Base-by-base conservation (phyloP, 176 grass and related monocot genomes). In the Bonia amplexicaulis region DNA sequence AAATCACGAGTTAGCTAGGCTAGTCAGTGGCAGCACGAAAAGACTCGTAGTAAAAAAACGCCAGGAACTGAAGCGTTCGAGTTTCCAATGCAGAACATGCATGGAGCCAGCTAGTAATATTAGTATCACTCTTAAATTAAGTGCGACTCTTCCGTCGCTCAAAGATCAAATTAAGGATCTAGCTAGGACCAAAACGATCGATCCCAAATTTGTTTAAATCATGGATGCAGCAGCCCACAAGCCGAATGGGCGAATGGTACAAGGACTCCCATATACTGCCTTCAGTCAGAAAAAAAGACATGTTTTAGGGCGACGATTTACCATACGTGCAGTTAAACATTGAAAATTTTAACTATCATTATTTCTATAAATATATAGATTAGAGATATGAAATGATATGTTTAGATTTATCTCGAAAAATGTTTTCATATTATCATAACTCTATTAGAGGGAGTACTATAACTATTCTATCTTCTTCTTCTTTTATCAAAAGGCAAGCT, bases 81-180 rank as follows among this genome's bases (percentile, higher is more conserved):
- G 7, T 20, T 57, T 68, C 25, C 40, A 33, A 19, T 16, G 37
- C 6, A 51, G 54, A 66, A 12, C 9, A 29, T 53, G 51, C 51
- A 19, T 53, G 51, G 52, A 54, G 20, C 52, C 17, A 54, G 52
- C 52, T 2, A 20, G 17, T 0, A 7, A 17, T 8, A 2, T 47
- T 47, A 11, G 17, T 8, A 7, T 20, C 51, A 15, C 13, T 48
- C 46, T 49, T 15, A 14, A 49, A 49, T 49, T 49, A 60, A 76
- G 31, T 6, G 19, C 37, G 73, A 10, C 82, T 45, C 37, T 55
- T 85, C 47, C 22, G 2, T 44, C 2, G n/a, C 59, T 58, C 1
- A 46, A 77, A 31, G 48, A 73, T 55, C 82, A 67, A 27, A 85
- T 27, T 66, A 53, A 13, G 72, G 10, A 66, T 84, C 20, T 40